Evolutionary conservation across 1,284 basidiomycete species (phyloP), one percentile per base, ranked within the genome.

Genomic region (Leccinum subrobustum): DNA sequence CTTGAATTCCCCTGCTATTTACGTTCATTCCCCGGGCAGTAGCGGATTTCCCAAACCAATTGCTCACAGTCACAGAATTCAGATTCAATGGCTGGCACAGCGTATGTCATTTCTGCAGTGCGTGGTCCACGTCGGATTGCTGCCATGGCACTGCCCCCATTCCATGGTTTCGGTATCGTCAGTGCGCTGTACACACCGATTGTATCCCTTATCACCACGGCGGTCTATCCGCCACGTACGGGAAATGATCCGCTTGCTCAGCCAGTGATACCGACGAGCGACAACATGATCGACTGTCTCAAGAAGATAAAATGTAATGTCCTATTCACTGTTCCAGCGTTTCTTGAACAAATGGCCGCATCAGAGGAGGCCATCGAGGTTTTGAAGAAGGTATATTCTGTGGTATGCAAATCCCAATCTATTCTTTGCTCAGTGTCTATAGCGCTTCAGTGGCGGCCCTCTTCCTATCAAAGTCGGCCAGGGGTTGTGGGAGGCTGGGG

Each of bases 11-110:
- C 56, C 65, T 3, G 63, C 63, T 6, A 48, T 74, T 12, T 77
- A 76, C 20, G 47, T 77, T 8, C 77, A 77, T 56, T 78, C 77
- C 2, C 76, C 75, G 1, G 76, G 77, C 3, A 78, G 75, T 39
- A 78, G 74, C 0, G 76, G 77, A 20, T 72, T 73, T 52, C 77
- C 77, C 0, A 77, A 76, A 57, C 57, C 70, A 0, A 76, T 77
- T 33, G 27, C 68, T 8, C 67, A 68, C 37, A 69, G 58, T 0
- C 55, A 76, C 57, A 63, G 61, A 12, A 52, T 65, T 18, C 65
- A 71, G 39, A 60, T 73, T 1, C 64, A 73, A 11, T 73, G 68
- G 65, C 3, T 73, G n/a, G n/a, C 37, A 6, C 35, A 42, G 9
- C 37, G 54, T 55, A 27, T 12, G 54, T 47, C 4, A 44, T 42